Conservation (phyloP, 148 eudicot genomes). For the Chenopodium suecicum region DNA sequence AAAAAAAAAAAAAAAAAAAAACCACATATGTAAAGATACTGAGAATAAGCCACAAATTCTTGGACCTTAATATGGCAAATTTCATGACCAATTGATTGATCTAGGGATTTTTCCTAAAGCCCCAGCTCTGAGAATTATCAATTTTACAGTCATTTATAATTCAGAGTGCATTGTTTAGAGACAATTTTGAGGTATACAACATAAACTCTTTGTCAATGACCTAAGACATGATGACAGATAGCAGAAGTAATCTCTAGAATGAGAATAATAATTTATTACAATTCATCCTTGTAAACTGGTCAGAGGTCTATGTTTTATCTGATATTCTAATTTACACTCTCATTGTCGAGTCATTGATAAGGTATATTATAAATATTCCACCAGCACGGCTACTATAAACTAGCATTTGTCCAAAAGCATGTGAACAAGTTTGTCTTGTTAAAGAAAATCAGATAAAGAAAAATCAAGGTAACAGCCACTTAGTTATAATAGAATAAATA, state of each 20-base stretch:
- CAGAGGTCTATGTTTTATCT: not conserved
- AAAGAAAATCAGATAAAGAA: not conserved
- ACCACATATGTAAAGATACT: too few relatives aligned
- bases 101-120: not conserved
- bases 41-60: not conserved
- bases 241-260: not conserved
- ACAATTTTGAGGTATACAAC: not conserved
- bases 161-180: too few relatives aligned
- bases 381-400: not conserved
- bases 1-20: too few relatives aligned
- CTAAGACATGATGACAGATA: too few relatives aligned
- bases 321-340: not conserved
- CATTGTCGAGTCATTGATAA: not conserved
- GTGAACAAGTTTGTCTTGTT: not conserved
- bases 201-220: not conserved
- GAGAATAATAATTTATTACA: not conserved
- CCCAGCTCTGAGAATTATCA: too few relatives aligned
- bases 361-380: not conserved
- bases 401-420: not conserved
- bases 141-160: too few relatives aligned
- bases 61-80: not conserved
- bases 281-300: not conserved
- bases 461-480: not conserved
- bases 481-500: not conserved
- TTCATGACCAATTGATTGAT: not conserved